Conservation (phyloP, 495 filamentous ascomycete genomes). For the Daldinia caldariorum region DNA sequence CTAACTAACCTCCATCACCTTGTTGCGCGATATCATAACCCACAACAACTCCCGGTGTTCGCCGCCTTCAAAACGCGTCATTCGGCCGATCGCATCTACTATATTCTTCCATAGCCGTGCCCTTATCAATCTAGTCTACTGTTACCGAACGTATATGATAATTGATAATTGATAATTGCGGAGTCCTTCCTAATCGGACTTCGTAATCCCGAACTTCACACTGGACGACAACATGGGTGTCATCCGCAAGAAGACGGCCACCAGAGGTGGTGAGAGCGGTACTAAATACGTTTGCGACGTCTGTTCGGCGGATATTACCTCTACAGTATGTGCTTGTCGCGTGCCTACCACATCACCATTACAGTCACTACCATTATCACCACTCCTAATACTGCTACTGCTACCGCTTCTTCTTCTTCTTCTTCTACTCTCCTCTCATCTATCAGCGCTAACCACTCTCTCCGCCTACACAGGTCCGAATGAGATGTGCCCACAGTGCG, state of each 20-base stretch:
- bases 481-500: constrained; percentile 81
- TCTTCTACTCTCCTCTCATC: not conserved
- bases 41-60: not conserved
- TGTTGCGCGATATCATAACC: not conserved
- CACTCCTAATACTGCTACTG: not conserved
- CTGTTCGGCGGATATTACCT: constrained; percentile 94
- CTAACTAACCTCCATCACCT: not conserved
- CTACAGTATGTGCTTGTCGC: constrained; percentile 69
- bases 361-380: not conserved
- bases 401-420: too few relatives aligned
- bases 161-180: not conserved
- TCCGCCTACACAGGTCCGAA: constrained; percentile 74
- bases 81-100: not conserved
- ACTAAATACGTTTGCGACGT: constrained; percentile 96
- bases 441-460: constrained; percentile 8
- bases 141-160: too few relatives aligned
- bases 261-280: constrained; percentile 88
- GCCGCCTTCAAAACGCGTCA: not conserved
- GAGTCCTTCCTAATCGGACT: constrained; percentile 33
- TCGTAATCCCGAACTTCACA: constrained; percentile 36
- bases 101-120: not conserved
- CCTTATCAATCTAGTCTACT: not conserved
- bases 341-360: not conserved
- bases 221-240: constrained; percentile 76
- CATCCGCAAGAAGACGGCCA: constrained; percentile 94